Base-by-base conservation (phyloP, 495 filamentous ascomycete species). In the Apiosordaria backusii region DNA sequence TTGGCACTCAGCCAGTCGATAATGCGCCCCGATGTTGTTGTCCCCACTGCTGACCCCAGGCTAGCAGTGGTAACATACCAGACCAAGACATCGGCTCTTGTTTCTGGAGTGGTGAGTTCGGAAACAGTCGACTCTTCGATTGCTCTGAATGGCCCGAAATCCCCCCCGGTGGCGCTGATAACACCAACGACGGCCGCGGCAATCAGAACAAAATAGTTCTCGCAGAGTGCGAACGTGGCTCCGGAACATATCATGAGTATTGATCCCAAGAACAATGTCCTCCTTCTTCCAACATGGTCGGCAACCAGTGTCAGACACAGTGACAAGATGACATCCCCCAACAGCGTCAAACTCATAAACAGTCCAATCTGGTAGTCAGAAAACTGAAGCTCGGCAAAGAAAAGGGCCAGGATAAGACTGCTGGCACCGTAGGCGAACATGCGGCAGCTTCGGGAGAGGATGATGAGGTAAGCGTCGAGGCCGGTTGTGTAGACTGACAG, bases 261-360 rank as follows among this genome's bases (percentile, higher is more conserved):
- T 0, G 89, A 87, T 0, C 92, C 92, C 4, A 88, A 67, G 1
- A 86, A 73, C 15, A 96, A 75, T 4, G 88, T 88, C 1, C 82
- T 82, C 52, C 88, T 84, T 18, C 93, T 81, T 5, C 92, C 93
- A 58, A 93, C 74, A 0, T 80, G 75, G 76, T 96, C 92, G 1
- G 92, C 92, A 62, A 91, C 86, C 0, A 94, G 77, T 0, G 92
- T 94, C 4, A 97, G 79, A 16, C 89, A 65, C 25, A 95, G 85
- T 50, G 89, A 91, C 40, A 96, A 87, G 1, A 87, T 73, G 0
- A 90, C 87, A 78, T 97, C 93, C 4, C 93, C 93, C 27, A 88
- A 76, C 62, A 96, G 80, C 0, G 93, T 97, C 54, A 96, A 75
- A 0, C 89, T 93, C 92, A 97, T 96, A 77, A 97, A 96, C 4